Evolutionary conservation across 1,284 basidiomycete genomes (phyloP).

Genomic region (Cryptococcus wingfieldii): DNA sequence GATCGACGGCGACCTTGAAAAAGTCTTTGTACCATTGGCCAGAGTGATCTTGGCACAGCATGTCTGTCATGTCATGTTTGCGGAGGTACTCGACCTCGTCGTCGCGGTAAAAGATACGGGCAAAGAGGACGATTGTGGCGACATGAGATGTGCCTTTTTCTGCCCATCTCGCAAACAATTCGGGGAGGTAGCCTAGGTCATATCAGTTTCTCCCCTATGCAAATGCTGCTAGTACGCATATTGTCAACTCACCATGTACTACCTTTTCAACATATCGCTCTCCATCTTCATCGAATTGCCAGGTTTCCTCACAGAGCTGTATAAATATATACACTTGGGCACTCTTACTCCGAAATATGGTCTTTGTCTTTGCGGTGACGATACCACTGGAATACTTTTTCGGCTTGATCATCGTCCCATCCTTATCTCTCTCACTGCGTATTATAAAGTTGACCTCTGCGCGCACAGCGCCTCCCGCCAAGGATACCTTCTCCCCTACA

Average conservation of each 20-base stretch:
- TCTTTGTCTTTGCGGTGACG: constrained; percentile 76
- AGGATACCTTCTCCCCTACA: constrained; percentile 58
- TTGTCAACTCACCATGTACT: constrained; percentile 59
- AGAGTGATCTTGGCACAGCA: constrained; percentile 66
- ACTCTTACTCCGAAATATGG: constrained; percentile 84
- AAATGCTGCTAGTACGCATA: constrained; percentile 1
- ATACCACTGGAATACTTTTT: constrained; percentile 67
- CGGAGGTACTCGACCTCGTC: constrained; percentile 66
- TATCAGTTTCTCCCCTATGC: constrained; percentile 6
- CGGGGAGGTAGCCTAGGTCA: constrained; percentile 65
- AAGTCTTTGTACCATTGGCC: constrained; percentile 91
- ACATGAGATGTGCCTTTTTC: constrained; percentile 84
- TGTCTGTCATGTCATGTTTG: constrained; percentile 52
- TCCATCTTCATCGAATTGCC: constrained; percentile 96
- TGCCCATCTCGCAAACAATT: constrained; percentile 75
- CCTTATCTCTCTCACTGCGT: constrained; percentile 24
- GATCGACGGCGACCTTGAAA: constrained; percentile 87
- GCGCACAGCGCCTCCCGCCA: constrained; percentile 60
- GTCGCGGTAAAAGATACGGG: constrained; percentile 85
- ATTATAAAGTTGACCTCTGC: constrained; percentile 74
- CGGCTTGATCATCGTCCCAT: constrained; percentile 14
- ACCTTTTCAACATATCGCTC: constrained; percentile 96
- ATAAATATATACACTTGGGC: constrained; percentile 85
- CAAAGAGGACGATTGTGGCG: constrained; percentile 90
- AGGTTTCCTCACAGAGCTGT: constrained; percentile 91